These are phyloP conservation scores for Lasiosphaeriaceae sp. DNA, from an alignment of 495 filamentous ascomycete species.

Conservation along the genomic window DNA sequence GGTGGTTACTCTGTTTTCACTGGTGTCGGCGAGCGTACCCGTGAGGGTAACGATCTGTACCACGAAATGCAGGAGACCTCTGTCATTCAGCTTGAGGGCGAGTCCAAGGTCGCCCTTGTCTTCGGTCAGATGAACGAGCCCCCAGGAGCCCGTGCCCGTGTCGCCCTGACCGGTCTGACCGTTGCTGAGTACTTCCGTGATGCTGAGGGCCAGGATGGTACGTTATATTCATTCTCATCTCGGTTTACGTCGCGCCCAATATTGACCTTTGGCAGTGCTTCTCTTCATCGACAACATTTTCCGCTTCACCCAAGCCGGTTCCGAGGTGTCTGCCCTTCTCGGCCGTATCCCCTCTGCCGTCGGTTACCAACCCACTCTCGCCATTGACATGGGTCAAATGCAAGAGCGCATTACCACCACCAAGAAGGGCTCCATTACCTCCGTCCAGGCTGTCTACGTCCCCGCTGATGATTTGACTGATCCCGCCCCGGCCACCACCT, in stretches of 20 bases:
- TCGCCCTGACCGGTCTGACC: slow-evolving; percentile 88
- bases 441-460: slow-evolving; percentile 99
- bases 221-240: slow-evolving; percentile 10
- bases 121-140: slow-evolving; percentile 99
- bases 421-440: slow-evolving; percentile 98
- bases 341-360: slow-evolving; percentile 99
- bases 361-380: slow-evolving; percentile 99
- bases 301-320: slow-evolving; percentile 99
- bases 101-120: slow-evolving; percentile 98
- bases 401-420: slow-evolving; percentile 99
- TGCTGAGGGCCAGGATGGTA: slow-evolving; percentile 91
- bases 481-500: slow-evolving; percentile 98
- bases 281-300: slow-evolving; percentile 99
- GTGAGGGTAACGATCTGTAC: slow-evolving; percentile 99
- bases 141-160: slow-evolving; percentile 98
- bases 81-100: slow-evolving; percentile 98
- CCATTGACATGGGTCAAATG: slow-evolving; percentile 99
- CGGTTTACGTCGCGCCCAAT: not conserved
- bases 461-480: slow-evolving; percentile 99
- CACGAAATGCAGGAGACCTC: slow-evolving; percentile 99
- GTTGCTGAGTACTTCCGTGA: slow-evolving; percentile 97
- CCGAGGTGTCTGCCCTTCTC: slow-evolving; percentile 98
- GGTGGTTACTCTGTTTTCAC: slow-evolving; percentile 99
- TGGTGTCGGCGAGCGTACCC: slow-evolving; percentile 99
- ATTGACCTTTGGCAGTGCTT: slow-evolving; percentile 57